Evolutionary conservation across 179 eudicot genomes (phyloP).

Genomic region (Camellia oleifera): DNA sequence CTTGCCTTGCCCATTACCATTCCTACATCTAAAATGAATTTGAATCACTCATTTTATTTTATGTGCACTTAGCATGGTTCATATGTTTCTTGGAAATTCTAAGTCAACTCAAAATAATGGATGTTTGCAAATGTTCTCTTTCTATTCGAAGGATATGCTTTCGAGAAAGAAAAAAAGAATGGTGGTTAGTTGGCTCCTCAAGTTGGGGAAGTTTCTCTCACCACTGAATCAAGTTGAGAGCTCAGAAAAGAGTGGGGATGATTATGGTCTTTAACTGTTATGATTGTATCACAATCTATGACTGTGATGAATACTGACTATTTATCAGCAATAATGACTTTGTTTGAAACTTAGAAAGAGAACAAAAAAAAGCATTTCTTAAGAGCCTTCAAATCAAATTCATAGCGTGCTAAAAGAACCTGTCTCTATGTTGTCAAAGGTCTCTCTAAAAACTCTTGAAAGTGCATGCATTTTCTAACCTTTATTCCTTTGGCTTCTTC

Average conservation of each 20-base stretch:
- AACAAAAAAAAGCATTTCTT: neutral
- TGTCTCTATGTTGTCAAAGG: no score
- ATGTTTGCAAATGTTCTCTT: neutral
- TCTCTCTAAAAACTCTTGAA: no score
- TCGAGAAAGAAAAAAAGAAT: neutral
- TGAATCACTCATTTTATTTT: no score
- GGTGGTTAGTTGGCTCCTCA: constrained; percentile 12
- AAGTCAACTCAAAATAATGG: neutral
- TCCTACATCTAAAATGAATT: no score
- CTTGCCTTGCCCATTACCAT: no score
- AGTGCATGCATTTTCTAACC: no score
- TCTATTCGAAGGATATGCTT: neutral
- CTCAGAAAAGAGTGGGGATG: neutral
- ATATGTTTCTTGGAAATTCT: no score
- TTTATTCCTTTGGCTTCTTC: no score
- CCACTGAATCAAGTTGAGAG: neutral
- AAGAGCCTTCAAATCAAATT: no score
- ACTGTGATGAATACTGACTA: neutral
- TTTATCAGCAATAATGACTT: neutral
- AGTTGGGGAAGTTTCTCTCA: constrained; percentile 14
- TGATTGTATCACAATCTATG: neutral
- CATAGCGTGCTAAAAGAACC: no score
- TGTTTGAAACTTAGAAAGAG: neutral
- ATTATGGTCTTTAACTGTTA: neutral
- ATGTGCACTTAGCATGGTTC: no score